phyloP scores from a whole-genome alignment of 805 yeast genomes.

The Candida yuanshanica region DNA sequence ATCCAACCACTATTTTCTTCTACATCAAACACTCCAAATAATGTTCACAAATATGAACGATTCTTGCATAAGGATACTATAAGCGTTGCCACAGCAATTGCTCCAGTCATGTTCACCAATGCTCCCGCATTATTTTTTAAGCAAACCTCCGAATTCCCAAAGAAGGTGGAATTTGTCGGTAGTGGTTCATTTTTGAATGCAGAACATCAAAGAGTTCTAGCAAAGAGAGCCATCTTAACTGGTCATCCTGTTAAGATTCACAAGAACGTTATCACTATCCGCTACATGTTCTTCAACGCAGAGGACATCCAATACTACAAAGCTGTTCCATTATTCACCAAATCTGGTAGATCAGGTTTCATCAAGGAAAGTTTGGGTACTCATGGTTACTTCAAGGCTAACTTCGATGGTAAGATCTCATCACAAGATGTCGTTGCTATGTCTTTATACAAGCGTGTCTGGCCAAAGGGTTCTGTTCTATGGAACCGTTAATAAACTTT shows the following conservation, averaged over 20 bases:
- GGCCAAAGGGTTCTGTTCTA: constrained; percentile 58
- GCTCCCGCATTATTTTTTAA: constrained; percentile 84
- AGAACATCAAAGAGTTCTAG: constrained; percentile 78
- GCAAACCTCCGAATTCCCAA: constrained; percentile 39
- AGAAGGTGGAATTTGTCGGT: constrained; percentile 64
- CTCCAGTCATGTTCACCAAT: constrained; percentile 79
- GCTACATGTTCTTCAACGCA: constrained; percentile 94
- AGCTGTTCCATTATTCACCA: constrained; percentile 88
- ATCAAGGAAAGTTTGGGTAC: constrained; percentile 96
- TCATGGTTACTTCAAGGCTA: constrained; percentile 96
- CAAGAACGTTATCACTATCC: constrained; percentile 82
- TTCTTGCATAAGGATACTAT: constrained; percentile 74
- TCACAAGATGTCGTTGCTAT: constrained; percentile 92
- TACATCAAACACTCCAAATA: constrained; percentile 69
- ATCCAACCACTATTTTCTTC: constrained; percentile 82
- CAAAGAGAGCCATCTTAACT: constrained; percentile 83
- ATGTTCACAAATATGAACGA: constrained; percentile 81
- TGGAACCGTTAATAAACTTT: constrained; percentile 23
- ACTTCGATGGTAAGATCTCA: constrained; percentile 82
- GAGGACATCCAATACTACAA: constrained; percentile 87
- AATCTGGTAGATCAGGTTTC: constrained; percentile 88
- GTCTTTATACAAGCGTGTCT: constrained; percentile 89
- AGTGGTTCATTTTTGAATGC: constrained; percentile 86
- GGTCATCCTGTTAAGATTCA: constrained; percentile 96
- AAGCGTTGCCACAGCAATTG: constrained; percentile 78